Conservation (phyloP, 495 filamentous ascomycete species). For the Tuber borchii region DNA sequence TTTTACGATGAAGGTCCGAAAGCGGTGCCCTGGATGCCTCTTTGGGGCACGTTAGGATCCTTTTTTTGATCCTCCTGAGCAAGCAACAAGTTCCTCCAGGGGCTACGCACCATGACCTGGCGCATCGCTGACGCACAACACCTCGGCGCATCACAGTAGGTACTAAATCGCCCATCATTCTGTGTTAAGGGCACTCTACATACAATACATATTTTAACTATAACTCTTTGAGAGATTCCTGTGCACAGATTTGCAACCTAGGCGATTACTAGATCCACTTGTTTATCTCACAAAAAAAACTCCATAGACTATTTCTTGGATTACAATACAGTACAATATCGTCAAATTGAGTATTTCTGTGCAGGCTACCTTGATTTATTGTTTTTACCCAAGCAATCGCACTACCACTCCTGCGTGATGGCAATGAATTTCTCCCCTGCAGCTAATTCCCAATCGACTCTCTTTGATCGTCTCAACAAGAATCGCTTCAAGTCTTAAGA, state of each 20-base stretch:
- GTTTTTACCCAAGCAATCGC: not conserved
- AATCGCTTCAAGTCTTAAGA: too few species aligned
- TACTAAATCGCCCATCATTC: not conserved
- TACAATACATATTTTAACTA: not conserved
- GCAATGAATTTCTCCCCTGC: not conserved
- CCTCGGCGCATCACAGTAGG: not conserved
- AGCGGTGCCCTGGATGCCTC: too few species aligned
- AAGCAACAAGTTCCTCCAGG: too few species aligned
- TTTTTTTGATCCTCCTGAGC: too few species aligned
- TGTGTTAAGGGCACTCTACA: not conserved
- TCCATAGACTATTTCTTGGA: not conserved
- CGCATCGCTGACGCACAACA: not conserved
- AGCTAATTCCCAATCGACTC: not conserved
- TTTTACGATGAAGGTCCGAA: too few species aligned
- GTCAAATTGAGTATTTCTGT: slow-evolving; percentile 1
- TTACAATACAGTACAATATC: not conserved
- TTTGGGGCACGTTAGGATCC: too few species aligned
- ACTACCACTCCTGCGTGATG: not conserved
- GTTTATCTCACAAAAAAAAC: not conserved
- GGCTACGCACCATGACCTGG: too few species aligned
- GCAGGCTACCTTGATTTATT: not conserved
- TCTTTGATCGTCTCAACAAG: too few species aligned
- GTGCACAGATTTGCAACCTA: not conserved
- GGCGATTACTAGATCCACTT: not conserved
- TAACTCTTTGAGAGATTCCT: not conserved